Evolutionary conservation across 768 basidiomycete species (phyloP).

Genomic region (Suillus subalutaceus): DNA sequence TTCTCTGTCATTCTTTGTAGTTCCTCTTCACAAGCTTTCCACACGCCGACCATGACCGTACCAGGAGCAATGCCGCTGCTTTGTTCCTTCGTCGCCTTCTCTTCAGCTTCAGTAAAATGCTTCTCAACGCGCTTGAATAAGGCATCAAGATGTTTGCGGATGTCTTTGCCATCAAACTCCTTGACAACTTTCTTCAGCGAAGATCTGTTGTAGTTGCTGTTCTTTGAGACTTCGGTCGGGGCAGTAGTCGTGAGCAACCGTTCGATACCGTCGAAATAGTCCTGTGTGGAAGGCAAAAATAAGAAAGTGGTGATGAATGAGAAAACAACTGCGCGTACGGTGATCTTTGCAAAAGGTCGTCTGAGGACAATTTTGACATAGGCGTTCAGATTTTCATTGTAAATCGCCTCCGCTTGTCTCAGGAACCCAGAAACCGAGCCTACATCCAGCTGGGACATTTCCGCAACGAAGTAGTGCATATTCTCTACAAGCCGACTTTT

Average conservation of each 20-base stretch:
- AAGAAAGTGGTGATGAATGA: not conserved
- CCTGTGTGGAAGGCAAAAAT: slow-evolving; percentile 48
- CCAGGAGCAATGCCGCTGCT: slow-evolving; percentile 57
- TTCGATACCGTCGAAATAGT: slow-evolving; percentile 93
- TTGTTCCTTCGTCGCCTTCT: slow-evolving; percentile 59
- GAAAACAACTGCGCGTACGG: slow-evolving; percentile 52
- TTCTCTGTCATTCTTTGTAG: slow-evolving; percentile 71
- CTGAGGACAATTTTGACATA: slow-evolving; percentile 89
- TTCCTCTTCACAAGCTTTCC: slow-evolving; percentile 91
- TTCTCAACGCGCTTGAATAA: slow-evolving; percentile 93
- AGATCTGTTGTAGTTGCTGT: slow-evolving; percentile 73
- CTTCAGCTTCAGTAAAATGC: slow-evolving; percentile 87
- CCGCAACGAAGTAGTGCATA: slow-evolving; percentile 92
- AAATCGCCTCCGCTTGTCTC: slow-evolving; percentile 76
- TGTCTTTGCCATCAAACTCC: slow-evolving; percentile 85
- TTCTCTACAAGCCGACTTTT: slow-evolving; percentile 63
- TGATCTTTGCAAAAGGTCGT: slow-evolving; percentile 82
- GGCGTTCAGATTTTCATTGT: slow-evolving; percentile 84
- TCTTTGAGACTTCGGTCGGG: slow-evolving; percentile 74
- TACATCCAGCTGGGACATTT: slow-evolving; percentile 72
- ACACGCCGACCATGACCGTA: slow-evolving; percentile 79
- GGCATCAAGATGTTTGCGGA: slow-evolving; percentile 85
- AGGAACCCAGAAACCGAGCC: slow-evolving; percentile 64
- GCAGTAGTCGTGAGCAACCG: slow-evolving; percentile 81
- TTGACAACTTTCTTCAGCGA: slow-evolving; percentile 84